phyloP scores from a whole-genome alignment of 2,329 filamentous ascomycete species.

The Beauveria bassiana region DNA sequence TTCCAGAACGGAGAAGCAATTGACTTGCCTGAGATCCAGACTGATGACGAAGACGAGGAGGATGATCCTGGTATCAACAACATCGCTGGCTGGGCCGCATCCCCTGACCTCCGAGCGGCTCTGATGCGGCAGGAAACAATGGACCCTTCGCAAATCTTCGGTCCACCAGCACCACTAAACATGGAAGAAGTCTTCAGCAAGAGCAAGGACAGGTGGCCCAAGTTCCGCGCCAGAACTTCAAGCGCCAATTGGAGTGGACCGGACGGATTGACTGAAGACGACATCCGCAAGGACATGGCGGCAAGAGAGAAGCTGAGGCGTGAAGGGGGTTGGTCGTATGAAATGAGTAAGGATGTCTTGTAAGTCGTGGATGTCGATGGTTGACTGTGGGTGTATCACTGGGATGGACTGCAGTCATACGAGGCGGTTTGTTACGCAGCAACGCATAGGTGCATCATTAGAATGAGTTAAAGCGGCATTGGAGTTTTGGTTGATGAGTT shows the following conservation, averaged over 20 bases:
- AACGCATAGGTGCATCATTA: slow-evolving; percentile 4
- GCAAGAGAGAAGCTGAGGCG: slow-evolving; percentile 70
- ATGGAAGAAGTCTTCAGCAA: slow-evolving; percentile 97
- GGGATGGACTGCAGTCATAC: not conserved
- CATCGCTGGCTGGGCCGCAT: slow-evolving; percentile 80
- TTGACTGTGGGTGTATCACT: not conserved
- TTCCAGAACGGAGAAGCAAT: slow-evolving; percentile 88
- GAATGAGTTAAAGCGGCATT: not conserved
- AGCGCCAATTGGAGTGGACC: slow-evolving; percentile 88
- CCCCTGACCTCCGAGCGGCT: slow-evolving; percentile 68
- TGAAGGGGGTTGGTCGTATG: slow-evolving; percentile 81
- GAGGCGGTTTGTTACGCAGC: not conserved
- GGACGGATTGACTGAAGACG: slow-evolving; percentile 79
- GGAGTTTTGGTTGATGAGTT: not conserved
- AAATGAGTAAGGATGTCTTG: slow-evolving; percentile 41
- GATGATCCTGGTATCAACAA: slow-evolving; percentile 45
- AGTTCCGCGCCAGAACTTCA: slow-evolving; percentile 84
- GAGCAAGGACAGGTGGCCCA: slow-evolving; percentile 75
- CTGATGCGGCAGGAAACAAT: slow-evolving; percentile 76
- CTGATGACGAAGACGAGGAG: slow-evolving; percentile 85
- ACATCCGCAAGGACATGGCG: slow-evolving; percentile 72
- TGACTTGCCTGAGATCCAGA: slow-evolving; percentile 88
- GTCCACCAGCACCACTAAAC: slow-evolving; percentile 75
- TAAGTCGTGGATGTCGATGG: slow-evolving; percentile 17
- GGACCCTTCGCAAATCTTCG: slow-evolving; percentile 81